Evolutionary conservation across 202 grass and related monocot species (phyloP), one percentile per base, ranked within the genome.

Genomic region (Brachypodium distachyon): DNA sequence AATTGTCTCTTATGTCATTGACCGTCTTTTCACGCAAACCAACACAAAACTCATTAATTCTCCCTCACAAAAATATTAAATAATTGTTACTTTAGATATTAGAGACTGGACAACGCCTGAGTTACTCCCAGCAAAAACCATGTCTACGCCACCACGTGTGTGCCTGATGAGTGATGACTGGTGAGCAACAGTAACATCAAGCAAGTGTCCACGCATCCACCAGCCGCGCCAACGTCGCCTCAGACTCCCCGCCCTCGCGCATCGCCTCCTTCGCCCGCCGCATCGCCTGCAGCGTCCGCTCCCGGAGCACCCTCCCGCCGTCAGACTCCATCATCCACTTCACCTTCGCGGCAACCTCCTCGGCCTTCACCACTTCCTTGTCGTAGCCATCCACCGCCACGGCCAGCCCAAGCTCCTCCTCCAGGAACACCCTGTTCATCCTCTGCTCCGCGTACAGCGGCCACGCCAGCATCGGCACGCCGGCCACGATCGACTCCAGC

Each of bases 381-480:
- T 89, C 86, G 42, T 92, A 92, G 3, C 86, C 90, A 68, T 89
- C 75, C 39, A 92, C 58, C 0, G 79, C 86, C 17, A 92, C 86
- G 27, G 86, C 90, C 64, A 89, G 74, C 59, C 26, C 54, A 83
- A 92, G 52, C 58, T 92, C 90, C 75, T 89, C 3, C 83, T 82
- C 86, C 40, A 92, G 26, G 72, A 93, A 89, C 66, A 93, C 86
- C 43, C 79, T 72, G 83, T 93, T 93, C 60, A 93, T 68, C 83
- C 76, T 55, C 59, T 89, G 90, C 90, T 93, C 90, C 14, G 90
- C 86, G 81, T 93, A 93, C 25, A 93, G 38, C 33, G 86, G 90
- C 90, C 86, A 92, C 60, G 83, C 86, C 17, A 92, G 16, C 90
- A 92, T 92, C 0, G 90, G 83, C 76, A 84, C 58, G 11, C 79